phyloP scores from a whole-genome alignment of 78 protist genomes.

The Diacronema lutheri region DNA sequence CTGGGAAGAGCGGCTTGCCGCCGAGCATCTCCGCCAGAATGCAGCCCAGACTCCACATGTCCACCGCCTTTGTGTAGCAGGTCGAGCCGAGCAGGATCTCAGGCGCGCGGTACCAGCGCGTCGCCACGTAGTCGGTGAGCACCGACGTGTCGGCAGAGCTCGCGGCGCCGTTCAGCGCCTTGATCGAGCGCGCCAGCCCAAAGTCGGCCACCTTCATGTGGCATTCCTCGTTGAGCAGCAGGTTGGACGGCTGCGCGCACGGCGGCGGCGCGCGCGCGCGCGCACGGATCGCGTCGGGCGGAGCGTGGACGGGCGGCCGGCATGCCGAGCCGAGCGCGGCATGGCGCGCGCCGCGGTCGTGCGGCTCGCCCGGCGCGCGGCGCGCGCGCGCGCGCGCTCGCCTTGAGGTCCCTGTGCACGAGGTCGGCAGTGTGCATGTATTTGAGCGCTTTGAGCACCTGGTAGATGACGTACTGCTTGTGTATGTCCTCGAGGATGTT shows the following conservation, averaged over 20 bases:
- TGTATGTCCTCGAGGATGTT: conserved; percentile 94
- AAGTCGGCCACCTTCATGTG: conserved; percentile 92
- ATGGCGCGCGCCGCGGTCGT: neutral
- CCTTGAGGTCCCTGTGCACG: conserved; percentile 89
- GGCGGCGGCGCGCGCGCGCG: conserved; percentile 21
- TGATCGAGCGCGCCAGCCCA: conserved; percentile 78
- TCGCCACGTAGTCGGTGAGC: conserved; percentile 97
- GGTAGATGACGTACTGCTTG: conserved; percentile 93
- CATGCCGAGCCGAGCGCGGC: no score
- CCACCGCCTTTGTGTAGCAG: conserved; percentile 74
- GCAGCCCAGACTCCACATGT: conserved; percentile 91
- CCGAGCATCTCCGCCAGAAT: conserved; percentile 93
- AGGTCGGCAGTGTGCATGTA: conserved; percentile 91
- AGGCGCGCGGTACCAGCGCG: conserved; percentile 94
- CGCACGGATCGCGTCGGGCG: no score
- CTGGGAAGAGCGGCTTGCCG: conserved; percentile 96
- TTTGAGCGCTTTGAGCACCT: conserved; percentile 84
- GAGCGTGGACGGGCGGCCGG: neutral
- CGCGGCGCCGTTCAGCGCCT: neutral
- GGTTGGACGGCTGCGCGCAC: conserved; percentile 78
- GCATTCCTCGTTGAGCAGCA: conserved; percentile 93
- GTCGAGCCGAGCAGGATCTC: conserved; percentile 96
- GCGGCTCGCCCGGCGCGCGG: neutral
- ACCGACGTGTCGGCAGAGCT: conserved; percentile 72
- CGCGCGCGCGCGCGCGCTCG: no score